A percentile compares a stretch with the other conserved stretches of the same genome.
Evolutionary conservation across 768 basidiomycete species (phyloP).

Genomic region (Pulveroboletus sp.): DNA sequence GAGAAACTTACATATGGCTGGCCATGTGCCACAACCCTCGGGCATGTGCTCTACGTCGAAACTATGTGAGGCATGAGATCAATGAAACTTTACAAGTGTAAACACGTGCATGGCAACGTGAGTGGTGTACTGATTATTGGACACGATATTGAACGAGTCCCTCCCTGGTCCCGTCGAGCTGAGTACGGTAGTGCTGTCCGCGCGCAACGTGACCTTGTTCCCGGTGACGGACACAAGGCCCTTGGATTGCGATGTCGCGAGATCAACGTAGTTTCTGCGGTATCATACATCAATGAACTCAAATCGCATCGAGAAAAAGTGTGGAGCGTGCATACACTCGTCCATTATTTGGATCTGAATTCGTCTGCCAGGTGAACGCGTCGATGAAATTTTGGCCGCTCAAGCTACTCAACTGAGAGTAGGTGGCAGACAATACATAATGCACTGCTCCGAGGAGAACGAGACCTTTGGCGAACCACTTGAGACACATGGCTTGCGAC

Average conservation of each 20-base stretch:
- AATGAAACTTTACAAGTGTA: not conserved
- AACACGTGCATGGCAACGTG: constrained; percentile 32
- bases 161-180: constrained; percentile 31
- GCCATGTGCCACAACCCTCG: constrained; percentile 39
- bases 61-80: constrained; percentile 6
- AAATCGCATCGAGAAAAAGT: not conserved
- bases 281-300: not conserved
- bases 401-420: constrained; percentile 42
- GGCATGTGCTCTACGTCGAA: constrained; percentile 40
- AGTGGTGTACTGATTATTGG: constrained; percentile 29
- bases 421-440: constrained; percentile 37
- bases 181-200: constrained; percentile 33
- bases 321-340: constrained; percentile 22
- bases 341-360: constrained; percentile 29
- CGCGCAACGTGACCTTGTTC: constrained; percentile 34
- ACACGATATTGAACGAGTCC: constrained; percentile 33
- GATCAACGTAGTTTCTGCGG: constrained; percentile 41
- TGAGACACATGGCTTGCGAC: not conserved
- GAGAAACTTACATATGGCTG: constrained; percentile 31
- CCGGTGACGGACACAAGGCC: constrained; percentile 57
- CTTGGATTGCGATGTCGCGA: constrained; percentile 46
- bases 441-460: constrained; percentile 5
- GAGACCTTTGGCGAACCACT: not conserved
- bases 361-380: constrained; percentile 26
- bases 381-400: constrained; percentile 47